Conservation (phyloP, 495 filamentous ascomycete species). For the Annulohypoxylon maeteangense region DNA sequence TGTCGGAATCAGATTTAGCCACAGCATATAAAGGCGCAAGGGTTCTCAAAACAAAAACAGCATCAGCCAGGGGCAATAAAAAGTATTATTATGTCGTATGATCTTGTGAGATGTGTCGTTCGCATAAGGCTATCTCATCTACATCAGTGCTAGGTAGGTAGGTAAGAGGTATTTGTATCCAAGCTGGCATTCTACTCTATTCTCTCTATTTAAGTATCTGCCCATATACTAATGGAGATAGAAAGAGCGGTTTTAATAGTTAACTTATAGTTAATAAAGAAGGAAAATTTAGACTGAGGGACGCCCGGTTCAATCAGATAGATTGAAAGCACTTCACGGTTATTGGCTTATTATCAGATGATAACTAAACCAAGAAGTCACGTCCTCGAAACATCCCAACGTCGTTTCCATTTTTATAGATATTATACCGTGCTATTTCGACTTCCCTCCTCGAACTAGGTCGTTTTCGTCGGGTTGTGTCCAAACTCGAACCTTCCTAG, state of each 20-base stretch:
- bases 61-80: neutral
- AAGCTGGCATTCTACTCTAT: neutral
- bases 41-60: neutral
- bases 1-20: neutral
- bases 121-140: neutral
- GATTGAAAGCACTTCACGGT: neutral
- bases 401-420: neutral
- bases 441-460: neutral
- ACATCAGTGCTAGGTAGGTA: neutral
- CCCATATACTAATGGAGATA: neutral
- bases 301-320: neutral
- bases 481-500: neutral
- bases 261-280: neutral
- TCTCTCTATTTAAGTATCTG: too few relatives aligned
- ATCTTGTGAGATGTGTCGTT: neutral
- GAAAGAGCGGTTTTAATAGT: neutral
- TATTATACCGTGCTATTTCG: neutral
- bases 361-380: neutral
- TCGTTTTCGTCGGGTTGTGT: neutral
- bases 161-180: neutral
- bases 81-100: neutral
- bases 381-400: neutral
- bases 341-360: neutral
- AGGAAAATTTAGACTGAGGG: neutral
- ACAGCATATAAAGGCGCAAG: slow-evolving; percentile 13